Evolutionary conservation across 441 rosid genomes (phyloP).

Genomic region (Populus hybrid): DNA sequence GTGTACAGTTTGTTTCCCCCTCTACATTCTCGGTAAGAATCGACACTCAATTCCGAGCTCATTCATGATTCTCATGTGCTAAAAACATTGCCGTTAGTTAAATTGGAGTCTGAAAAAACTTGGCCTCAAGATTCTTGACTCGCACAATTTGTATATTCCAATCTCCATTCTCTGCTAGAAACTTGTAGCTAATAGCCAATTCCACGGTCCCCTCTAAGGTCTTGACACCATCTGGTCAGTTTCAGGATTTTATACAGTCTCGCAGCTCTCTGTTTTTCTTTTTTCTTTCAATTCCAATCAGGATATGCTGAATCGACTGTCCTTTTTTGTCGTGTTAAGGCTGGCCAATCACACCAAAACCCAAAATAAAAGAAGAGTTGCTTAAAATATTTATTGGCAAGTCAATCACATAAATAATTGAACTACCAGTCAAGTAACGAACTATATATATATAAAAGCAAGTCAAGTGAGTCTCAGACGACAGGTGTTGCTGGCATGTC

Average conservation of each 20-base stretch:
- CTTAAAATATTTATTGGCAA: not conserved
- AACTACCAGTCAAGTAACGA: not conserved
- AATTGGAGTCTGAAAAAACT: not conserved
- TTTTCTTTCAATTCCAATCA: not conserved
- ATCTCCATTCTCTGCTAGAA: not conserved
- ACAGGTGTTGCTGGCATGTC: not conserved
- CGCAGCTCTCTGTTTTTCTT: not conserved
- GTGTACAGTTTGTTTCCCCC: too few relatives aligned
- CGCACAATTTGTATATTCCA: not conserved
- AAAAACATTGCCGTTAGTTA: not conserved
- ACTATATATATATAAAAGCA: not conserved
- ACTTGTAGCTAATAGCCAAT: too few relatives aligned
- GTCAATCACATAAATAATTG: not conserved
- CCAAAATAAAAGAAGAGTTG: not conserved
- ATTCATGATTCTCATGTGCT: not conserved
- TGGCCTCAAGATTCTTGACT: not conserved
- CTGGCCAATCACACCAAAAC: not conserved
- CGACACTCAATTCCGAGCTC: not conserved
- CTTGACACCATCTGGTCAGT: not conserved
- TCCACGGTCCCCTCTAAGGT: not conserved
- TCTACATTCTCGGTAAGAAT: too few relatives aligned
- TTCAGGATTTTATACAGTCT: too few relatives aligned
- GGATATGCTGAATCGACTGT: not conserved
- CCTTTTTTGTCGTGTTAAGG: not conserved
- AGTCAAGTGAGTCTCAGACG: not conserved